Conservation (phyloP, 2,329 filamentous ascomycete genomes). For the Calonectria leucothoes region DNA sequence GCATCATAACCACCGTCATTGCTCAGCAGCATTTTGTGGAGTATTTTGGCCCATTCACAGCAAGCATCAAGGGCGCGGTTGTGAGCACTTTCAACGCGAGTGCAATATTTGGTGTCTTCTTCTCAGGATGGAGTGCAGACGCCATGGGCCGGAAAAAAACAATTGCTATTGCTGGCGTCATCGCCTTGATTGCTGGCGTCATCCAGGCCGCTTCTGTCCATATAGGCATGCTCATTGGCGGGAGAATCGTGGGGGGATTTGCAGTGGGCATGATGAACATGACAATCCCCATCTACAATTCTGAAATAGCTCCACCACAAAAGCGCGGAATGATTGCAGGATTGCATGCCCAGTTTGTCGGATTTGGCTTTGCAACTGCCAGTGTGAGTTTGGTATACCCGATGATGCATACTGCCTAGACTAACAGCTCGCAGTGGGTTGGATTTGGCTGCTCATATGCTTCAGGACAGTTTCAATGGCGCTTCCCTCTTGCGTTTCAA, state of each 20-base stretch:
- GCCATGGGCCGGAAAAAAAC: background rate
- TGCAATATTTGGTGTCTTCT: background rate
- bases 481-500: conserved; percentile 9
- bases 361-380: conserved; percentile 3
- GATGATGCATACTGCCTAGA: background rate
- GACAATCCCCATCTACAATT: conserved; percentile 18
- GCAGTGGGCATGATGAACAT: conserved; percentile 19
- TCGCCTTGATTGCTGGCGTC: background rate
- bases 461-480: conserved; percentile 1
- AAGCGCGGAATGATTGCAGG: conserved; percentile 17
- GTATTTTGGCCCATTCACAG: background rate
- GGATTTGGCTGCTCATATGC: conserved; percentile 1
- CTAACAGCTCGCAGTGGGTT: background rate
- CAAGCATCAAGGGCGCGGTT: background rate
- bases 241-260: conserved; percentile 13
- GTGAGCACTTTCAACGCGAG: background rate
- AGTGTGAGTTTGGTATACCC: background rate
- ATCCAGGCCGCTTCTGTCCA: background rate
- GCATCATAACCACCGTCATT: background rate
- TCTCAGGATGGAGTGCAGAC: conserved; percentile 10
- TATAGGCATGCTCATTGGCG: conserved; percentile 12
- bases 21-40: background rate
- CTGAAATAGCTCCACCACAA: conserved; percentile 16
- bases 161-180: background rate
- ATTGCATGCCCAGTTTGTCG: conserved; percentile 12